Conservation (phyloP, 73 alveolate genomes). For the Paramecium caudatum region DNA sequence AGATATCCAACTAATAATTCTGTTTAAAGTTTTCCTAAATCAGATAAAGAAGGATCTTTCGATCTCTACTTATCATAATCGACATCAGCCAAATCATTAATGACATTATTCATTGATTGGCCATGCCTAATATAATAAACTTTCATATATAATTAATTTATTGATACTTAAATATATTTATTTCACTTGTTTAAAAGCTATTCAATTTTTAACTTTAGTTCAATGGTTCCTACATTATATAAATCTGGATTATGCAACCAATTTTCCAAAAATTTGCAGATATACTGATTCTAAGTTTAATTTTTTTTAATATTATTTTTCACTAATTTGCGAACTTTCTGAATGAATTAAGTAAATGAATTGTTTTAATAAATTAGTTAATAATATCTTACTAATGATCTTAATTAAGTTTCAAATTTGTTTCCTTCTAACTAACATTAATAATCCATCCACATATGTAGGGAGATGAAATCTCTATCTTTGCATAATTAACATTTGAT, state of each 20-base stretch:
- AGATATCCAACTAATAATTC: not conserved
- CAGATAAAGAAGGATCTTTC: not conserved
- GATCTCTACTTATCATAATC: not conserved
- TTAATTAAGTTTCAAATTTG: not conserved
- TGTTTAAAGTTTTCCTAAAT: not conserved
- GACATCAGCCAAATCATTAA: not conserved
- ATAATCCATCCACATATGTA: constrained; percentile 42
- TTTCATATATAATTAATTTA: not conserved
- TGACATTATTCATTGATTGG: constrained; percentile 33
- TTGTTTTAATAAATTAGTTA: constrained; percentile 1
- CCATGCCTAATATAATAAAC: constrained; percentile 50
- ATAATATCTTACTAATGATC: not conserved
- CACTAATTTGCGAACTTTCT: not conserved
- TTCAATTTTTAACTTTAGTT: not conserved
- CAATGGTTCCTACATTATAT: not conserved
- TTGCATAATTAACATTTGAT: not conserved
- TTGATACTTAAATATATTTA: not conserved
- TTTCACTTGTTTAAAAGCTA: not conserved
- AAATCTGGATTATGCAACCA: not conserved
- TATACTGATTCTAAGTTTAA: not conserved
- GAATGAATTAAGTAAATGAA: not conserved
- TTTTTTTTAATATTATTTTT: constrained; percentile 13
- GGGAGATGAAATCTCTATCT: not conserved
- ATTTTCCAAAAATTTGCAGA: constrained; percentile 2
- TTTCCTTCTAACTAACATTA: not conserved